A percentile compares a stretch with the other conserved stretches of the same genome.
Evolutionary conservation across 306 rosid genomes (phyloP).

Genomic region (Cucumis hystrix): DNA sequence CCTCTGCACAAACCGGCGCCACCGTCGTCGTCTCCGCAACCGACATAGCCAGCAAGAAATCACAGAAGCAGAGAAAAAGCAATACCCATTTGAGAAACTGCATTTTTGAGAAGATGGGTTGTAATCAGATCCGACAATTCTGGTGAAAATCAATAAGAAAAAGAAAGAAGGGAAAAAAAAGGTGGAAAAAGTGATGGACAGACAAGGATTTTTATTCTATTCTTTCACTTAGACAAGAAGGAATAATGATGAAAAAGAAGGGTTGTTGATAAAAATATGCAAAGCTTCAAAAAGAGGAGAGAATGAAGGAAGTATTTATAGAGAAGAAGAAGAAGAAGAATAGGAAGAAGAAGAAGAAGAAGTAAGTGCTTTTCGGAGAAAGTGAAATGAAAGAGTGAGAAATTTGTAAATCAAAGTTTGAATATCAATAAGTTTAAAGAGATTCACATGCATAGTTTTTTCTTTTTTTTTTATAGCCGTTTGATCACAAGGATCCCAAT

Average conservation of each 20-base stretch:
- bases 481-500: constrained; percentile 80
- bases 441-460: constrained; percentile 52
- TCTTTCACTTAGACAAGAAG: constrained; percentile 68
- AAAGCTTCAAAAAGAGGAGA: constrained; percentile 20
- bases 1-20: constrained; percentile 46
- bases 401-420: constrained; percentile 2
- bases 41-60: constrained; percentile 7
- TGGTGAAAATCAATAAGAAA: not conserved
- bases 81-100: constrained; percentile 36
- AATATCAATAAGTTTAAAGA: constrained; percentile 24
- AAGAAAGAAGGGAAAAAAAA: constrained; percentile 13
- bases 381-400: constrained; percentile 1
- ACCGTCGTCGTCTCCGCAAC: constrained; percentile 6
- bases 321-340: constrained; percentile 5
- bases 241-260: constrained; percentile 41
- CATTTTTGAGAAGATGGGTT: constrained; percentile 52
- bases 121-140: constrained; percentile 16
- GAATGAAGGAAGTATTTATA: constrained; percentile 43
- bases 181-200: constrained; percentile 24
- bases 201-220: constrained; percentile 28
- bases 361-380: not conserved
- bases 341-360: not conserved
- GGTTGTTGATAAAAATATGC: constrained; percentile 20
- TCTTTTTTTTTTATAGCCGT: constrained; percentile 48
- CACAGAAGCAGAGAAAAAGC: constrained; percentile 6